These are phyloP conservation scores for Phytophthora chlamydospora DNA, from an alignment of 352 stramenopile species.

Conservation along the genomic window DNA sequence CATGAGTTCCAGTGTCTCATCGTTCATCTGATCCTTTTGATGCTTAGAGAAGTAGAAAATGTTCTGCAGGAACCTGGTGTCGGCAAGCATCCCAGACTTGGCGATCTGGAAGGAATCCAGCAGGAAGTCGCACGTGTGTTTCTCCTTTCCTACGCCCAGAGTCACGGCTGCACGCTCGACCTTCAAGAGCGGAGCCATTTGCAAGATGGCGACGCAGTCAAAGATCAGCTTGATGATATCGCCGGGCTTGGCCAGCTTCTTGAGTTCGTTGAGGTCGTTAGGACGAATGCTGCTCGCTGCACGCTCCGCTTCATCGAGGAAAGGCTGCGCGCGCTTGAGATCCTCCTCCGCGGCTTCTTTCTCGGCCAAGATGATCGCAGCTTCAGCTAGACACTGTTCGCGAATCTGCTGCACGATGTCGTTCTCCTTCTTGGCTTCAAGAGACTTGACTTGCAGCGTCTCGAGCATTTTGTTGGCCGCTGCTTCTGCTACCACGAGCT, in stretches of 20 bases:
- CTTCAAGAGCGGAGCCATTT: slow-evolving; percentile 85
- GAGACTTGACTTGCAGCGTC: slow-evolving; percentile 73
- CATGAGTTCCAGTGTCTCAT: slow-evolving; percentile 94
- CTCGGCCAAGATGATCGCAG: slow-evolving; percentile 76
- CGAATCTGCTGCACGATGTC: slow-evolving; percentile 90
- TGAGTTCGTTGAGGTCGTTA: slow-evolving; percentile 92
- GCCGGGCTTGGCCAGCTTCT: slow-evolving; percentile 90
- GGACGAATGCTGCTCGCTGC: slow-evolving; percentile 89
- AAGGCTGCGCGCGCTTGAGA: slow-evolving; percentile 90
- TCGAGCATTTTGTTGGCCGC: slow-evolving; percentile 88
- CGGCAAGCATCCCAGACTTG: slow-evolving; percentile 86
- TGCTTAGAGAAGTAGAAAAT: slow-evolving; percentile 92
- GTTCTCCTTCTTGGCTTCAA: slow-evolving; percentile 92
- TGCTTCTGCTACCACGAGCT: slow-evolving; percentile 82
- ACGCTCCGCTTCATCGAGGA: slow-evolving; percentile 89
- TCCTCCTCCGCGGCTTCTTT: slow-evolving; percentile 90
- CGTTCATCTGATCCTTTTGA: slow-evolving; percentile 93
- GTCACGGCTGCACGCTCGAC: slow-evolving; percentile 66
- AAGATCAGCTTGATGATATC: slow-evolving; percentile 95
- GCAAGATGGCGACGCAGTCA: slow-evolving; percentile 89
- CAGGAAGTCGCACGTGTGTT: slow-evolving; percentile 85
- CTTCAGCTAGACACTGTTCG: slow-evolving; percentile 83
- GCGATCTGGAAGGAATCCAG: slow-evolving; percentile 88
- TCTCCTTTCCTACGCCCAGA: slow-evolving; percentile 86
- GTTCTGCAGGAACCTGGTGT: slow-evolving; percentile 88